Conservation (phyloP, 2,329 filamentous ascomycete genomes). For the Arthrobotrys iridis region DNA sequence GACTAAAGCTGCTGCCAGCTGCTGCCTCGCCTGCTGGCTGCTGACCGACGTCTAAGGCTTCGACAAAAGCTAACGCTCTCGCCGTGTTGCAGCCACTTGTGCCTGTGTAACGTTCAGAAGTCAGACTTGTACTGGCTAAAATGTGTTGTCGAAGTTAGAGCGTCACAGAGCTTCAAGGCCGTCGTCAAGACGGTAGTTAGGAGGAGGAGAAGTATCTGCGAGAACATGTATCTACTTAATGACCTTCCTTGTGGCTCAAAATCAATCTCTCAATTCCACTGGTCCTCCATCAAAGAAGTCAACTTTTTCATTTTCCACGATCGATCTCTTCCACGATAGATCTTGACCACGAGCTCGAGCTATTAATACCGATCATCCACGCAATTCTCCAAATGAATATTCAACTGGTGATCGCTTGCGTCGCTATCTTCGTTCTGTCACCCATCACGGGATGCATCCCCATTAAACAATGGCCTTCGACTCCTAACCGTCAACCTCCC, state of each 20-base stretch:
- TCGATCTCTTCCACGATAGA: not conserved
- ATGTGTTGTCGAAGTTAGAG: not conserved
- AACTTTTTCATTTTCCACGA: not conserved
- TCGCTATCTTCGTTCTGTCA: conserved; percentile 1
- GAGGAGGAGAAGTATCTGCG: too few relatives aligned
- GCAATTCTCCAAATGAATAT: not conserved
- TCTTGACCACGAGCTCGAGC: not conserved
- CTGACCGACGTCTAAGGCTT: not conserved
- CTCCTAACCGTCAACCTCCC: conserved; percentile 29
- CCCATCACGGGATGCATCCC: conserved; percentile 5
- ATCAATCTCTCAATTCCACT: not conserved
- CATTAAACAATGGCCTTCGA: conserved; percentile 25
- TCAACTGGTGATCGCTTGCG: not conserved
- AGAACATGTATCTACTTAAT: too few relatives aligned
- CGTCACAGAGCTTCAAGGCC: not conserved
- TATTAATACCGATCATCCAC: not conserved
- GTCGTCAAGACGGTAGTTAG: not conserved
- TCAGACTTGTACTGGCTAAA: too few relatives aligned
- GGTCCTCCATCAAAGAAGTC: too few relatives aligned
- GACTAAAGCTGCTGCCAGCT: too few relatives aligned
- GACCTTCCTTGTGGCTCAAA: too few relatives aligned
- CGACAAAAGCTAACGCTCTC: not conserved
- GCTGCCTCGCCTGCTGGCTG: too few relatives aligned
- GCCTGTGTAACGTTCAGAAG: conserved; percentile 1
- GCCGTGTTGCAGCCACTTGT: not conserved